Percentiles rank a stretch among this genome's conserved stretches.
phyloP scores from a whole-genome alignment of 2,329 filamentous ascomycete genomes.

The Cordyceps fumosorosea region DNA sequence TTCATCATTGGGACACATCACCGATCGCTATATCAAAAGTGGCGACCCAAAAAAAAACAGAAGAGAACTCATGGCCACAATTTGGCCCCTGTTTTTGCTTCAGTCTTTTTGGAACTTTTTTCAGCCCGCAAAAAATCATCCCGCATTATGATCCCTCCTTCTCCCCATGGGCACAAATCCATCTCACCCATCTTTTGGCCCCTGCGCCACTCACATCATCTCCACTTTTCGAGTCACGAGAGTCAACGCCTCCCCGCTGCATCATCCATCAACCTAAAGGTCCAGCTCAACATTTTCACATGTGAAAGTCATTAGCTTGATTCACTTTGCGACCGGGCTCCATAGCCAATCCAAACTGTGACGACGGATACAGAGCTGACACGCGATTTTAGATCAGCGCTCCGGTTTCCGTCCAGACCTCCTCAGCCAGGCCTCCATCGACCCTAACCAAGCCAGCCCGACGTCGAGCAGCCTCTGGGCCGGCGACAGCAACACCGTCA shows the following conservation, averaged over 20 bases:
- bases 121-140: not conserved
- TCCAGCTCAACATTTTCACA: conserved; percentile 18
- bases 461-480: conserved; percentile 19
- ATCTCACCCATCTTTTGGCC: not conserved
- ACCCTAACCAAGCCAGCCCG: conserved; percentile 9
- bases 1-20: not conserved
- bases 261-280: not conserved
- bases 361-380: conserved; percentile 5
- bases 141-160: conserved; percentile 16
- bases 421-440: conserved; percentile 7
- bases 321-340: not conserved
- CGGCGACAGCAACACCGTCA: conserved; percentile 22
- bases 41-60: not conserved
- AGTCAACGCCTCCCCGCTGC: conserved; percentile 6
- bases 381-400: conserved; percentile 11
- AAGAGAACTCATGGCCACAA: not conserved
- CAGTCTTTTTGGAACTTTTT: not conserved
- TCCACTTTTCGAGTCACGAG: conserved; percentile 15
- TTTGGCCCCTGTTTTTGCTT: not conserved
- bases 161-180: conserved; percentile 14
- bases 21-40: not conserved
- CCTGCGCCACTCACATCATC: conserved; percentile 6
- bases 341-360: not conserved
- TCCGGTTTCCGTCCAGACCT: conserved; percentile 13
- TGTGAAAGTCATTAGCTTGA: conserved; percentile 15